Percentiles rank a stretch among this genome's conserved stretches.
These are phyloP conservation scores for Dothiorella sarmentorum DNA, from an alignment of 2,329 filamentous ascomycete species.

Conservation along the genomic window DNA sequence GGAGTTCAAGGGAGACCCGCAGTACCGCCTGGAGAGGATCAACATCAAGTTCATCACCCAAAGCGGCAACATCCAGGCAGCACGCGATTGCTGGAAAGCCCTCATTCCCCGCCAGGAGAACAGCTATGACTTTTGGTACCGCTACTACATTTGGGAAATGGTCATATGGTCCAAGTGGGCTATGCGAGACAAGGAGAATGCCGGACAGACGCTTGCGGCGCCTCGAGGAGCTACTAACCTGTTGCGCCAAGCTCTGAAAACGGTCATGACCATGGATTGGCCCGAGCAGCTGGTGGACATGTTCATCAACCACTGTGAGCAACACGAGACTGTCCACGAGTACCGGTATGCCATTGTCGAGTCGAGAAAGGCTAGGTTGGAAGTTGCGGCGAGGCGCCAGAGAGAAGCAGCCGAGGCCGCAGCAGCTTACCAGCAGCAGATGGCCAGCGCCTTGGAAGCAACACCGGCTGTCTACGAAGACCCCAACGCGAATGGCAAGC, in stretches of 20 bases:
- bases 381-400: slow-evolving; percentile 61
- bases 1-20: slow-evolving; percentile 79
- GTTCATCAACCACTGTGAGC: slow-evolving; percentile 78
- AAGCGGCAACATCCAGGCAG: slow-evolving; percentile 71
- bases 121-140: slow-evolving; percentile 90
- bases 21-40: slow-evolving; percentile 85
- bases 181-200: slow-evolving; percentile 48
- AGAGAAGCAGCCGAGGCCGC: slow-evolving; percentile 62
- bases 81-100: slow-evolving; percentile 72
- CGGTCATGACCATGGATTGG: slow-evolving; percentile 64
- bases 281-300: slow-evolving; percentile 73
- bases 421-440: slow-evolving; percentile 32
- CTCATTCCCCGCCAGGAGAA: slow-evolving; percentile 67
- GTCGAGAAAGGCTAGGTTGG: slow-evolving; percentile 65
- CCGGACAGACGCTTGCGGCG: slow-evolving; percentile 49
- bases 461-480: slow-evolving; percentile 23
- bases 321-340: slow-evolving; percentile 76
- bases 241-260: slow-evolving; percentile 65
- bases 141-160: slow-evolving; percentile 91
- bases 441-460: slow-evolving; percentile 24
- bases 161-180: slow-evolving; percentile 60
- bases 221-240: slow-evolving; percentile 73
- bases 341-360: slow-evolving; percentile 71
- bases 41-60: slow-evolving; percentile 89
- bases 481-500: slow-evolving; percentile 51